Evolutionary conservation across 805 yeast genomes (phyloP), one percentile per base, ranked within the genome.

Genomic region (Debaryomyces maramus): DNA sequence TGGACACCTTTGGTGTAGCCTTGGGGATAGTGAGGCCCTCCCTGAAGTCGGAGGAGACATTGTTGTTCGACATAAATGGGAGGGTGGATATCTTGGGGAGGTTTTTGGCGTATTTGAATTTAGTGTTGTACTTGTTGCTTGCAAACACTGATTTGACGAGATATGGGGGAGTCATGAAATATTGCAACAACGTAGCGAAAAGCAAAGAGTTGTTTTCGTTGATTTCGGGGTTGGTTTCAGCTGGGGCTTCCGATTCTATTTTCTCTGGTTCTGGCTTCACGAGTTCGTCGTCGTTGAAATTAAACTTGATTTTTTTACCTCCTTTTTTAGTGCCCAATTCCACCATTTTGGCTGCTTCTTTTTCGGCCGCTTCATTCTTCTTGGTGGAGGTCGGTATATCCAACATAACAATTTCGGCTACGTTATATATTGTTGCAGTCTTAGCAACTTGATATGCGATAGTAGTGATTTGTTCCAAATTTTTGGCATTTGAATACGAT

Each of bases 121-220:
- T 74, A 26, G 65, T 59, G 18, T 60, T 38, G 43, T 44, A 67
- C 54, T 48, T 70, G 63, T 51, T 52, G 45, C 74, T 70, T 23
- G 55, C 54, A 65, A 88, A 87, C 4, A 83, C 72, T 2, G 81
- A 62, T 44, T 82, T 81, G 14, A 81, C 76, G 31, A 89, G 68
- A 55, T 89, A 87, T 35, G 88, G 85, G 1, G 97, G 96, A 0
- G 96, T 88, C 11, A 88, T 80, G 53, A 87, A 87, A 56, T 68
- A 88, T 56, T 88, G 95, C 41, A 89, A 64, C 28, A 89, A 67
- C 1, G 82, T 69, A 1, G 91, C 89, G 39, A 88, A 72, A 6
- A 81, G 53, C 55, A 81, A 60, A 0, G 82, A 64, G 26, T 70
- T 67, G 52, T 41, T 47, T 3, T 50, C 41, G 6, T 21, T 21